Evolutionary conservation across 2,329 filamentous ascomycete species (phyloP).

Genomic region (Penicillium sp.): DNA sequence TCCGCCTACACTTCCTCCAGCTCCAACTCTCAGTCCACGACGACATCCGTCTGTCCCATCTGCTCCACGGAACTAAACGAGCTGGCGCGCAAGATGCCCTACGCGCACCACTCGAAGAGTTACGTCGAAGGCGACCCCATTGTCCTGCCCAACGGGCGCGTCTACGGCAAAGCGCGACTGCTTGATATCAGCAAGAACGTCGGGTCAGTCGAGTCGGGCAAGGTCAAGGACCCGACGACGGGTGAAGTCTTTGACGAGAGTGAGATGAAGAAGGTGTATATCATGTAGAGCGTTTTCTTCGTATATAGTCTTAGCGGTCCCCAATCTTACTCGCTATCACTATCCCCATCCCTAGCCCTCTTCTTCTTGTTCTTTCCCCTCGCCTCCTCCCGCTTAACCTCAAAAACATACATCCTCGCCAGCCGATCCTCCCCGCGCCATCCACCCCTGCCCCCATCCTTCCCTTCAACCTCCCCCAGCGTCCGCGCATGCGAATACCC

Average conservation of each 20-base stretch:
- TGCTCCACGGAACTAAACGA: slow-evolving; percentile 95
- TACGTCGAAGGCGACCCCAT: slow-evolving; percentile 86
- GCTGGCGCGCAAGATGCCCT: slow-evolving; percentile 83
- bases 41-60: slow-evolving; percentile 85
- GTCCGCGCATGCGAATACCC: slow-evolving; percentile 52
- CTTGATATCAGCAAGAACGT: slow-evolving; percentile 78
- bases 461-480: slow-evolving; percentile 47
- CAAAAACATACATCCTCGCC: slow-evolving; percentile 50
- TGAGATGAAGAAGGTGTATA: slow-evolving; percentile 83
- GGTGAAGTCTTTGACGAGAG: slow-evolving; percentile 65
- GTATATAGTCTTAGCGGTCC: background rate
- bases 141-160: slow-evolving; percentile 81
- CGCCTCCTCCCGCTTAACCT: slow-evolving; percentile 41
- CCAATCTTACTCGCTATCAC: slow-evolving; percentile 32
- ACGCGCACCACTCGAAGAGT: slow-evolving; percentile 93
- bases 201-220: slow-evolving; percentile 62
- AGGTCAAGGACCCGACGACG: slow-evolving; percentile 77
- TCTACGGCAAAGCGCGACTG: slow-evolving; percentile 77
- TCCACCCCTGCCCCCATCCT: slow-evolving; percentile 42
- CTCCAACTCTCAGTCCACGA: slow-evolving; percentile 57
- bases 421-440: slow-evolving; percentile 53
- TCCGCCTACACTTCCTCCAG: slow-evolving; percentile 62
- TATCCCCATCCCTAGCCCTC: slow-evolving; percentile 35
- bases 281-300: slow-evolving; percentile 59
- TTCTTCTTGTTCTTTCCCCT: slow-evolving; percentile 35